Conservation (phyloP, 495 filamentous ascomycete genomes). For the Penicillium paxilli region DNA sequence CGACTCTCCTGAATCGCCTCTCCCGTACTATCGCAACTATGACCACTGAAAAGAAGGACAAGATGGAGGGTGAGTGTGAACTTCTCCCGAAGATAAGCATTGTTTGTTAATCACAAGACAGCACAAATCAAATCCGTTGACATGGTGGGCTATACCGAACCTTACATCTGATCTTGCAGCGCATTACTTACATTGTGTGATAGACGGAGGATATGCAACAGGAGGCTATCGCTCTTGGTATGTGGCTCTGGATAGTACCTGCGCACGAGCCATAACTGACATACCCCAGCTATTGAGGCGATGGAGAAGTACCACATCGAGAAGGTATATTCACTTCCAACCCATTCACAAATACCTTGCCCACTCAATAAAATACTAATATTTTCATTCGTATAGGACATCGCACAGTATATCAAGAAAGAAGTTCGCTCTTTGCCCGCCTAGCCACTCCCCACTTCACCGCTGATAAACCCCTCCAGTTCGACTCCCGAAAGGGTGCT, state of each 20-base stretch:
- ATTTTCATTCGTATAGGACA: constrained; percentile 60
- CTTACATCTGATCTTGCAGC: neutral
- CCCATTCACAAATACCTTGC: no score
- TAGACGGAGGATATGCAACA: constrained; percentile 97
- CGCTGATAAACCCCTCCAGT: constrained; percentile 52
- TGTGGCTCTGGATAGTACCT: constrained; percentile 26
- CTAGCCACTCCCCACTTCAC: constrained; percentile 7
- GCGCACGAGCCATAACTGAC: constrained; percentile 19
- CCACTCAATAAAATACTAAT: neutral
- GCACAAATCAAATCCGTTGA: constrained; percentile 96
- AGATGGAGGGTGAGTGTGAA: constrained; percentile 65
- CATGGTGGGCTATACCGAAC: constrained; percentile 66
- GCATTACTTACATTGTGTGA: constrained; percentile 19
- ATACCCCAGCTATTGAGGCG: constrained; percentile 75
- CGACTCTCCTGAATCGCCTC: no score
- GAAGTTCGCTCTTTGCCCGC: constrained; percentile 57
- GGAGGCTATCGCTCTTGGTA: constrained; percentile 92
- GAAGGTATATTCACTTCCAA: constrained; percentile 58
- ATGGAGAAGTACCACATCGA: constrained; percentile 93
- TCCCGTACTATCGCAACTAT: constrained; percentile 29
- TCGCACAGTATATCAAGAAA: constrained; percentile 96
- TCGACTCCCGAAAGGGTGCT: constrained; percentile 86
- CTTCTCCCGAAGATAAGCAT: neutral
- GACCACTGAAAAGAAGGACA: constrained; percentile 63
- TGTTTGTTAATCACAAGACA: constrained; percentile 31